A percentile compares a stretch with the other conserved stretches of the same genome.
phyloP scores from a whole-genome alignment of 2,329 filamentous ascomycete species.

The Apiospora marii region DNA sequence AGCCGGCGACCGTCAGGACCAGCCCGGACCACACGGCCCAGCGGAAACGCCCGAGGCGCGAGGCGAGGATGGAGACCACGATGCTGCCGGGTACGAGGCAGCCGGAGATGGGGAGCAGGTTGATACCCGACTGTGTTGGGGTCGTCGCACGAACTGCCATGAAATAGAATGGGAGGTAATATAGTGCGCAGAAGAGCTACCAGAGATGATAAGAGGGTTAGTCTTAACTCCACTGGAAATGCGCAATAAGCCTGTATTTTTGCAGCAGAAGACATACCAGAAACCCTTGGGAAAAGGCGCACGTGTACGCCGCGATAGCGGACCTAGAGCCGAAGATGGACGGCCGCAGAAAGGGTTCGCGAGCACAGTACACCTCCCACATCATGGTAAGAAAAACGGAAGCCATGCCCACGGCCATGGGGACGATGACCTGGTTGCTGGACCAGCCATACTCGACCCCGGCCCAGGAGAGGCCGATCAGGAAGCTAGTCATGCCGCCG shows the following conservation, averaged over 20 bases:
- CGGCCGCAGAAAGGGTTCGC: constrained; percentile 26
- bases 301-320: constrained; percentile 21
- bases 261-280: constrained; percentile 15
- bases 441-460: constrained; percentile 44
- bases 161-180: constrained; percentile 27
- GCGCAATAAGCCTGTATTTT: background rate
- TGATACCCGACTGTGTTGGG: constrained; percentile 19
- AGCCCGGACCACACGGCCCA: constrained; percentile 22
- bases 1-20: background rate
- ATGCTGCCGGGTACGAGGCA: constrained; percentile 23
- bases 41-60: constrained; percentile 23
- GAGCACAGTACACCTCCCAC: constrained; percentile 32
- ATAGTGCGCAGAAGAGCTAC: constrained; percentile 23
- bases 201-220: background rate
- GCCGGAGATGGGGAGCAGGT: constrained; percentile 19
- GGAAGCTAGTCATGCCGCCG: constrained; percentile 54
- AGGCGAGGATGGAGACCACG: constrained; percentile 15
- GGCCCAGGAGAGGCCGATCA: constrained; percentile 59
- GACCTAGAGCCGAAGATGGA: constrained; percentile 21
- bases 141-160: constrained; percentile 13
- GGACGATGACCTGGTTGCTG: constrained; percentile 43
- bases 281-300: constrained; percentile 25
- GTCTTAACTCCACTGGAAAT: background rate
- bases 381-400: constrained; percentile 31
- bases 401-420: constrained; percentile 32